phyloP scores from a whole-genome alignment of 768 basidiomycete species.

The Lyophyllum shimeji region DNA sequence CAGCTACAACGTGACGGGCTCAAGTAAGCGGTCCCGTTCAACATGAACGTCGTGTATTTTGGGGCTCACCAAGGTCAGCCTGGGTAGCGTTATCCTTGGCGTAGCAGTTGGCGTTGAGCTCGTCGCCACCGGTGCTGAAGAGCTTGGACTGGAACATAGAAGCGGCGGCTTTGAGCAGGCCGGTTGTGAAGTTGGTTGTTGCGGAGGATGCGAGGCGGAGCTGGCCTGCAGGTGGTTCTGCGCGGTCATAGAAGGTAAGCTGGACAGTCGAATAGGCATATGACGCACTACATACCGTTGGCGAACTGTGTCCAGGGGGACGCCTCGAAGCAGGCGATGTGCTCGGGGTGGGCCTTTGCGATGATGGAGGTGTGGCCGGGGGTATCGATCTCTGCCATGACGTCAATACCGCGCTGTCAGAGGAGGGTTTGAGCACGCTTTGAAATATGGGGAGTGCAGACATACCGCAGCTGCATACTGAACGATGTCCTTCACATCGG shows the following conservation, averaged over 20 bases:
- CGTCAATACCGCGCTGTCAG: constrained; percentile 68
- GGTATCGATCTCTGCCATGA: constrained; percentile 76
- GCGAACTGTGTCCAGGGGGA: constrained; percentile 65
- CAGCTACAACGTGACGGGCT: constrained; percentile 14
- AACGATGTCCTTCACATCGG: constrained; percentile 60
- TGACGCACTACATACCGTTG: constrained; percentile 30
- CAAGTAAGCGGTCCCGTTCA: background rate
- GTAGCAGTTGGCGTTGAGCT: constrained; percentile 72
- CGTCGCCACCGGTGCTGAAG: constrained; percentile 83
- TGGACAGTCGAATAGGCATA: background rate
- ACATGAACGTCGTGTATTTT: background rate
- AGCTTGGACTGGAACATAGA: constrained; percentile 51
- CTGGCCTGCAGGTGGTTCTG: constrained; percentile 84
- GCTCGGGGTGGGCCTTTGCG: constrained; percentile 66
- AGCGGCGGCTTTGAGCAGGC: constrained; percentile 53
- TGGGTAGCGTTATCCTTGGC: constrained; percentile 58
- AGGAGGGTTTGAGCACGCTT: background rate
- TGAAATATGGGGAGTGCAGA: constrained; percentile 9
- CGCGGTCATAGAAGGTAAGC: background rate
- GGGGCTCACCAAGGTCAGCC: constrained; percentile 44
- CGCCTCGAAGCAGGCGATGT: constrained; percentile 65
- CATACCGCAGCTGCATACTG: constrained; percentile 70
- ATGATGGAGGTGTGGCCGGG: constrained; percentile 83
- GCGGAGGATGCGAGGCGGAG: constrained; percentile 64
- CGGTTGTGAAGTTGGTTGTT: constrained; percentile 59